phyloP scores from a whole-genome alignment of 2,329 filamentous ascomycete species.

The Phialophora chinensis region DNA sequence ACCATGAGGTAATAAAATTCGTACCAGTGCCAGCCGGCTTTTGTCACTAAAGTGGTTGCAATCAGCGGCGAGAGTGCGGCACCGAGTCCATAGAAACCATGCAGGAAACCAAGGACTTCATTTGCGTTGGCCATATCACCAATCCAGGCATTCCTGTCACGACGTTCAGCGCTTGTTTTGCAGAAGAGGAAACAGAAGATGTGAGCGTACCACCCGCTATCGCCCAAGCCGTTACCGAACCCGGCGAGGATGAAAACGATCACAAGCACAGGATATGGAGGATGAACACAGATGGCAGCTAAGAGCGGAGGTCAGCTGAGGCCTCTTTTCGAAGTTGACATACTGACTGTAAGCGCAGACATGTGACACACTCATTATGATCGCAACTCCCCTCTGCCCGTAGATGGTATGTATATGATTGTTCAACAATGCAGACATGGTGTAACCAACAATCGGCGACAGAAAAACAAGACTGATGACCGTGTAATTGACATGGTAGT shows the following conservation, averaged over 20 bases:
- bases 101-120: constrained; percentile 74
- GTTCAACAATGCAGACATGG: constrained; percentile 51
- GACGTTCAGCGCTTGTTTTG: constrained; percentile 46
- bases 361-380: constrained; percentile 67
- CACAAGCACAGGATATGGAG: constrained; percentile 71
- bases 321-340: background rate
- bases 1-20: constrained; percentile 75
- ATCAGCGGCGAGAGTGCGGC: constrained; percentile 73
- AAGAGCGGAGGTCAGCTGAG: constrained; percentile 42
- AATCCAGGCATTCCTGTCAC: constrained; percentile 60
- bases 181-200: constrained; percentile 49
- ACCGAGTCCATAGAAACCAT: constrained; percentile 73
- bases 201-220: constrained; percentile 56
- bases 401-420: constrained; percentile 50
- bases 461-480: constrained; percentile 58
- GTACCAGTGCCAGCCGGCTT: constrained; percentile 64
- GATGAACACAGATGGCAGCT: constrained; percentile 66
- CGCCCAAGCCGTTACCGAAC: constrained; percentile 73
- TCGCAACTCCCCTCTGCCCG: constrained; percentile 74
- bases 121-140: constrained; percentile 77
- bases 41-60: constrained; percentile 67
- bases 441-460: constrained; percentile 55
- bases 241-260: constrained; percentile 70
- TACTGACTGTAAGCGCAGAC: constrained; percentile 62
- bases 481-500: constrained; percentile 53